Evolutionary conservation across 495 filamentous ascomycete species (phyloP).

Genomic region (Lindgomyces ingoldianus): DNA sequence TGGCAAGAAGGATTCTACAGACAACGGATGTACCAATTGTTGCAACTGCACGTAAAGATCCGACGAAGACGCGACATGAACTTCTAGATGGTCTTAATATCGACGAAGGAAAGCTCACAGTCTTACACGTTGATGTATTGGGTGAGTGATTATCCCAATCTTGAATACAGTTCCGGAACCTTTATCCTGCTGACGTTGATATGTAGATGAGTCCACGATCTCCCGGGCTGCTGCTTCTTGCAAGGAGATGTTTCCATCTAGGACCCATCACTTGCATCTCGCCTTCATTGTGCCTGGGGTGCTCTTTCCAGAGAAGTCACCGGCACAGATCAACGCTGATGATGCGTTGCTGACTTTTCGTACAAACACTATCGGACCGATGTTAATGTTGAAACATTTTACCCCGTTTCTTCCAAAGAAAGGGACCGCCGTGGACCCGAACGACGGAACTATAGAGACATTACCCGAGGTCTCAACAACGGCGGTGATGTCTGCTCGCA

Average conservation of each 20-base stretch:
- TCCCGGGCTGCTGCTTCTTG: conserved; percentile 47
- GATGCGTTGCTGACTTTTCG: conserved; percentile 62
- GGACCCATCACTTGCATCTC: conserved; percentile 61
- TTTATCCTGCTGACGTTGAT: neutral
- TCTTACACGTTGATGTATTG: conserved; percentile 62
- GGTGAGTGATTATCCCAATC: conserved; percentile 44
- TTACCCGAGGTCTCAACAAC: conserved; percentile 52
- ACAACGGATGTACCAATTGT: conserved; percentile 68
- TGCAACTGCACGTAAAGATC: conserved; percentile 66
- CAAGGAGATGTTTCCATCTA: conserved; percentile 50
- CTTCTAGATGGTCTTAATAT: conserved; percentile 57
- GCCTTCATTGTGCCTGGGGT: conserved; percentile 72
- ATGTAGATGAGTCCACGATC: conserved; percentile 54
- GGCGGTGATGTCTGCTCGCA: conserved; percentile 71
- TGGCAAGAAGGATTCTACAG: conserved; percentile 66
- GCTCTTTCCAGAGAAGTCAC: conserved; percentile 73
- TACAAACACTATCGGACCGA: conserved; percentile 70
- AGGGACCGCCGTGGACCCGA: neutral
- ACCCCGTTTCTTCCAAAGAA: conserved; percentile 62
- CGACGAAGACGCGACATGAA: conserved; percentile 51
- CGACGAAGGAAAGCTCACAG: conserved; percentile 51
- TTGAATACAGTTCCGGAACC: neutral
- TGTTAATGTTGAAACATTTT: conserved; percentile 77
- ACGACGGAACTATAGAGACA: neutral
- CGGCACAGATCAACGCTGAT: conserved; percentile 58